Percentiles rank a stretch among this genome's conserved stretches.
Conservation (phyloP, 2,329 filamentous ascomycete species). For the Paecilomyces sp. region DNA sequence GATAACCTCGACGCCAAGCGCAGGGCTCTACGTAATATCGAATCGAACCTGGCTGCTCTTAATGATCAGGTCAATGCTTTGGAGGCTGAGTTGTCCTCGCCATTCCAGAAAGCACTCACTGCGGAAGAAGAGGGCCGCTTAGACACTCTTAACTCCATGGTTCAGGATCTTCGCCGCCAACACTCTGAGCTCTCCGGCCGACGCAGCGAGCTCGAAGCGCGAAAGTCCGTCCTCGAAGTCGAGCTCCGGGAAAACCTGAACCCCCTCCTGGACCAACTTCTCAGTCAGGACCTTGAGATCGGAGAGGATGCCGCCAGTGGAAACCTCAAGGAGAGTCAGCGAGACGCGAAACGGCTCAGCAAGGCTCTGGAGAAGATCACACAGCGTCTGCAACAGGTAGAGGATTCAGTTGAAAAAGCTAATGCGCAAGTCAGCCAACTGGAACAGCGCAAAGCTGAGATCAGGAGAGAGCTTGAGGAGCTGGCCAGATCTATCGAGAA, state of each 20-base stretch:
- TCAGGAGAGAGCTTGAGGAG: slow-evolving; percentile 66
- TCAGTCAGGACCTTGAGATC: slow-evolving; percentile 63
- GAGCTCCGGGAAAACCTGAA: slow-evolving; percentile 85
- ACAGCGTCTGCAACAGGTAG: slow-evolving; percentile 64
- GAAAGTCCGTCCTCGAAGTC: slow-evolving; percentile 76
- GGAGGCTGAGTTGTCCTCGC: slow-evolving; percentile 71
- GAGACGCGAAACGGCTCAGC: slow-evolving; percentile 72
- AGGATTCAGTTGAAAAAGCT: slow-evolving; percentile 60
- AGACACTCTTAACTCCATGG: slow-evolving; percentile 59
- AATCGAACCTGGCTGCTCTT: slow-evolving; percentile 67
- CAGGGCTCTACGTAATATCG: slow-evolving; percentile 57
- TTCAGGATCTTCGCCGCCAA: slow-evolving; percentile 68
- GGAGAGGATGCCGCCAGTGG: slow-evolving; percentile 52
- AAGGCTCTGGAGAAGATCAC: slow-evolving; percentile 62
- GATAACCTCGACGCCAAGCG: slow-evolving; percentile 68
- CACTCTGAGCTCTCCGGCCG: slow-evolving; percentile 67
- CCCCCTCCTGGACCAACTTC: slow-evolving; percentile 79
- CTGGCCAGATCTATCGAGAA: slow-evolving; percentile 72
- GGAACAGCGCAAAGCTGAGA: slow-evolving; percentile 54
- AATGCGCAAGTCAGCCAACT: slow-evolving; percentile 50
- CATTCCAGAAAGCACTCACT: slow-evolving; percentile 87
- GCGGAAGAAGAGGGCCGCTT: slow-evolving; percentile 75
- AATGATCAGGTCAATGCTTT: slow-evolving; percentile 68
- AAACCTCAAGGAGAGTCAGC: slow-evolving; percentile 68
- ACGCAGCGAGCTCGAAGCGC: slow-evolving; percentile 69